Base-by-base conservation (phyloP, 2,329 filamentous ascomycete species). In the Aureobasidium subglaciale region DNA sequence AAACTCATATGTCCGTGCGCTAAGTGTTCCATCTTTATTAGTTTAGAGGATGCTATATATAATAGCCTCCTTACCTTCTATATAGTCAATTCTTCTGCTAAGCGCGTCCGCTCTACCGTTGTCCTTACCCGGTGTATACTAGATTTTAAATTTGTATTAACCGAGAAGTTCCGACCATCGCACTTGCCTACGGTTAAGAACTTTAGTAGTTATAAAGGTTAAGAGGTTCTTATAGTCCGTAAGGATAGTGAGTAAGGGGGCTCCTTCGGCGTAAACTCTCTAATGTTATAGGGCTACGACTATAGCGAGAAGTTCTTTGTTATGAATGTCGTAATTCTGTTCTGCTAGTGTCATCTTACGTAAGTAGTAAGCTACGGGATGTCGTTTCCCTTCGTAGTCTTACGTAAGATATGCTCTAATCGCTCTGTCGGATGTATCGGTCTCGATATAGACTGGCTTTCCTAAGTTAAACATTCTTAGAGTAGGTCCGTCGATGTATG, bases 141-240 rank as follows among this genome's bases (percentile, higher is more conserved):
- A 18, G 38, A 61, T 59, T 13, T 55, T 38, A 41, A 61, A 61
- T 22, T 59, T 58, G 41, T 56, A 58, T 42, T 58, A 25, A 56
- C 41, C 37, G 11, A 55, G 49, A 22, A 58, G 42, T 38, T 61
- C 40, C n/a, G 30, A 56, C 59, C 25, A 59, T 54, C 56, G n/a
- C 22, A 42, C 40, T 40, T 60, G 20, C 30, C 41, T 35, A 35
- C 56, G 22, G 7, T 30, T 55, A 25, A 61, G 45, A 18, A 57
- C 35, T 48, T 60, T 62, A 5, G 40, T 59, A 5, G 30, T 60
- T 11, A 49, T 59, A 45, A 62, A 62, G 27, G 54, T 55, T 16
- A 32, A 43, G 15, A 61, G 42, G 55, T 57, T 60, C 35, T 61
- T 60, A 46, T 62, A 38, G 29, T 62, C 55, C 2, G 32, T 57